Evolutionary conservation across 192 early-diverging fungal genomes (phyloP), one percentile per base, ranked within the genome.

Genomic region (Chytriomyces hyalinus): DNA sequence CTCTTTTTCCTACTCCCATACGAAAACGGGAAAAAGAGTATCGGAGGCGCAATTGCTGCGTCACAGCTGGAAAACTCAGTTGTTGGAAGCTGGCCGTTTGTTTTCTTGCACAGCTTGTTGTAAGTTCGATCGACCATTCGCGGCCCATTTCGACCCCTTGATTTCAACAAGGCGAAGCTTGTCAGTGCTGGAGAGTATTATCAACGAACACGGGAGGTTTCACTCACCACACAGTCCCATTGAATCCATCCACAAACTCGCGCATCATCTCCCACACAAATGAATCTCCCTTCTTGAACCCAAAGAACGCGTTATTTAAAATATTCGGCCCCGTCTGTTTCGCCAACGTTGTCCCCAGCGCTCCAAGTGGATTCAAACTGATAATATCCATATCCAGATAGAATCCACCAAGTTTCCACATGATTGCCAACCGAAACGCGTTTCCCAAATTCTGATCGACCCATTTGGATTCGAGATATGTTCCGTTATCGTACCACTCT

Each of bases 301-400:
- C 70, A 20, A 82, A 49, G 46, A 76, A 74, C 1, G 81, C 81
- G 62, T 82, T 82, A 50, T 82, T 82, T 45, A 81, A 28, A 13
- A 47, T 46, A 43, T 70, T 53, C 11, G 22, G n/a, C 44, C 77
- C 71, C 2, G 20, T 44, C 49, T 82, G 78, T 22, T 70, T 10
- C 0, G 78, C 78, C 46, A 80, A 48, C 6, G 75, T 67, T n/a
- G 78, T n/a, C 11, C 74, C 73, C 20, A 80, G 28, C 9, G 17
- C 63, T n/a, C 36, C 50, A 36, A 82, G 17, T 36, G 78, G 67
- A 51, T 82, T 82, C 36, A 80, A 22, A 17, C 73, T 77, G 72
- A 82, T 82, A 61, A 82, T 82, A 64, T 82, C 81, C 50, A 82
- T 26, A 68, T 82, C 81, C 45, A 80, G 13, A 70, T 82, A 82